Evolutionary conservation across 2,329 filamentous ascomycete species (phyloP).

Genomic region (Alternaria panax): DNA sequence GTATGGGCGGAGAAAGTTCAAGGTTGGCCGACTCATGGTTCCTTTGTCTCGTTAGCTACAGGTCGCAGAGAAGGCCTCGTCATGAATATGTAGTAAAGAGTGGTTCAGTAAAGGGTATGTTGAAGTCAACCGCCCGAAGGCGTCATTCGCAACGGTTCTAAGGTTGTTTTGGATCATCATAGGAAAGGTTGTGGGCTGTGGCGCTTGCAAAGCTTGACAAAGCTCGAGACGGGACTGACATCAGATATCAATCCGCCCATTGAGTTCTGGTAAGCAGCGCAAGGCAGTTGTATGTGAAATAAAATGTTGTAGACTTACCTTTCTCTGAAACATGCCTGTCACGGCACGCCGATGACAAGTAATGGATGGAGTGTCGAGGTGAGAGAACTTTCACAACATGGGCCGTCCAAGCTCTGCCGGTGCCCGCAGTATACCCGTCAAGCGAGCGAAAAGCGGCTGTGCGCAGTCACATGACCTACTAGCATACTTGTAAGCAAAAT

Average conservation of each 20-base stretch:
- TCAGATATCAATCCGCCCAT: not conserved
- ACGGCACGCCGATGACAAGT: conserved; percentile 4
- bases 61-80: conserved; percentile 1
- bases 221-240: not conserved
- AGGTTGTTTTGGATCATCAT: conserved; percentile 46
- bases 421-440: conserved; percentile 1
- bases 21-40: conserved; percentile 57
- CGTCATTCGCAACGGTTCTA: conserved; percentile 76
- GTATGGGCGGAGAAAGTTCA: conserved; percentile 65
- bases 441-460: not conserved
- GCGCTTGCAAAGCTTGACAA: not conserved
- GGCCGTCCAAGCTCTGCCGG: not conserved
- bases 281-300: not conserved
- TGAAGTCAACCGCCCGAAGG: conserved; percentile 61
- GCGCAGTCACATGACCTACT: not conserved
- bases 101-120: conserved; percentile 48
- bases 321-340: conserved; percentile 11
- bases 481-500: not conserved
- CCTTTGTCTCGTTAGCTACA: conserved; percentile 49
- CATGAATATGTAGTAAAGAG: not conserved
- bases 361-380: not conserved
- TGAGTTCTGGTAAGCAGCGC: not conserved
- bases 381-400: conserved; percentile 9
- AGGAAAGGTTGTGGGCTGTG: conserved; percentile 3
- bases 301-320: not conserved